Evolutionary conservation across 352 stramenopile genomes (phyloP), one percentile per base, ranked within the genome.

Genomic region (Phytophthora meadii): DNA sequence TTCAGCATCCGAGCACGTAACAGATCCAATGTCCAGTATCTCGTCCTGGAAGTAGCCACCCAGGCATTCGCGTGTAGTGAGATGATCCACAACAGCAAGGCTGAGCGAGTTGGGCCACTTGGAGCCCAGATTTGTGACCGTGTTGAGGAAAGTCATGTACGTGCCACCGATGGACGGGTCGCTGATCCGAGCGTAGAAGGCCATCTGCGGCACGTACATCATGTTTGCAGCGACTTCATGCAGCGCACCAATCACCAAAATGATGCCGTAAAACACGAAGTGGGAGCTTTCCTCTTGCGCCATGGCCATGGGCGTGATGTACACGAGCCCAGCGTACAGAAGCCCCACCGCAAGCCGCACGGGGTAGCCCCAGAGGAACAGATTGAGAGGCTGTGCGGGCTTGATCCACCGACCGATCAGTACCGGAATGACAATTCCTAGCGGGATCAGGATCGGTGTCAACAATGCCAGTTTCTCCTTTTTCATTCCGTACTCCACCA

Each of bases 61-160:
- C 28, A 93, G 77, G 49, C 87, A 95, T 59, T 94, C 79, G 15
- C 85, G 84, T 15, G 84, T 94, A 24, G 86, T 93, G 22, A 94
- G 69, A 53, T 85, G 84, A 56, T 96, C 88, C 19, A 96, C 88
- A n/a, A 89, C 70, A 2, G 82, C 84, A 12, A 96, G 77, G 40
- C 84, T 94, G 42, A 96, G 67, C 41, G 88, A 96, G 68, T 94
- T 96, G 17, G 88, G 88, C 88, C 88, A 96, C 82, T 98, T 99
- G 53, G 88, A 94, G 42, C 97, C 98, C 14, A 99, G 69, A 78
- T 99, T 99, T 41, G 95, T 94, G 65, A 99, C 90, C 5, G 98
- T 99, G 74, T 99, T 99, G 44, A 99, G 86, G 52, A 99, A 94
- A 30, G 98, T 99, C 98, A 99, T 99, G 86, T 99, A 99, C 17